Base-by-base conservation (phyloP, 768 basidiomycete genomes). In the Mycena venus region DNA sequence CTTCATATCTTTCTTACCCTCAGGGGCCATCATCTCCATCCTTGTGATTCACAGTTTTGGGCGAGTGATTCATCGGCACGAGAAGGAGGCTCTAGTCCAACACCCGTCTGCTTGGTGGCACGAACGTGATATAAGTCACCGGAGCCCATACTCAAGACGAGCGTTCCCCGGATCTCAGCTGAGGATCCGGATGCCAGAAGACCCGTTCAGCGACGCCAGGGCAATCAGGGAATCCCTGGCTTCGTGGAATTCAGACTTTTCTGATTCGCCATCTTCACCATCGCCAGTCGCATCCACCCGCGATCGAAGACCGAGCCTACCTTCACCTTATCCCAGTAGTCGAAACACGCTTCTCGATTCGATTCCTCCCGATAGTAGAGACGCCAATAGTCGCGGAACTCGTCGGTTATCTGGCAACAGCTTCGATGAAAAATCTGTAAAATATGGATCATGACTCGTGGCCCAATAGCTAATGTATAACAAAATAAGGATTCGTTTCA, bases 1-100 rank as follows among this genome's bases (percentile, higher is more conserved):
- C 68, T 34, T 70, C 34, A 65, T n/a, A 17, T 49, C 34, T 61
- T 51, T 64, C 53, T 53, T 47, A n/a, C n/a, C n/a, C n/a, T 3
- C 77, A 92, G 91, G 90, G 91, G 84, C 86, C 21, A 79, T 91
- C 15, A 86, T 91, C 21, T 91, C 91, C 0, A 61, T 90, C 17
- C 82, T 91, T 40, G 86, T 88, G 17, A 88, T 92, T 73, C 89
- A 91, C 75, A 91, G 90, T 80, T 91, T 91, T 75, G 84, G 88
- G 51, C 86, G 90, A 25, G 91, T 92, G 10, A 86, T 92, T 23
- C 86, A 85, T 34, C 86, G 92, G n/a, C 90, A 92, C 75, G 91
- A 93, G 79, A 82, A 86, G 53, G 91, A 92, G 51, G 85, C 87
- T 1, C 80, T 91, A 36, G 78, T 92, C 14, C 89, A 89, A 63